These are phyloP conservation scores for Candida nitratophila DNA, from an alignment of 805 yeast genomes.

Conservation along the genomic window DNA sequence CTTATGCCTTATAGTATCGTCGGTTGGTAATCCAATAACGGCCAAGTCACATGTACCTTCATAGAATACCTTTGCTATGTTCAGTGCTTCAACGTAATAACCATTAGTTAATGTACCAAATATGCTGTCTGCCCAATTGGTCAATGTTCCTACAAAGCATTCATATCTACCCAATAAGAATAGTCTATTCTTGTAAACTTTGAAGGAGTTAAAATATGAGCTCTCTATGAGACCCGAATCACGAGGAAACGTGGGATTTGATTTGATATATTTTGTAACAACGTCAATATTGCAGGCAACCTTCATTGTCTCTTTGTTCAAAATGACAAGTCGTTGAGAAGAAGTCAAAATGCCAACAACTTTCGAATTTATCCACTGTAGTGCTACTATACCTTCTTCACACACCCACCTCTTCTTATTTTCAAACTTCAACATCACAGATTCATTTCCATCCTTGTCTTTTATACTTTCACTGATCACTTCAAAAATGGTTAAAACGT, in stretches of 20 bases:
- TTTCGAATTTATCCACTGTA: slow-evolving; percentile 49
- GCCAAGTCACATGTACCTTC: slow-evolving; percentile 41
- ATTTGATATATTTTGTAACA: slow-evolving; percentile 30
- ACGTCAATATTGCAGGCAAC: slow-evolving; percentile 30
- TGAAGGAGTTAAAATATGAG: slow-evolving; percentile 25
- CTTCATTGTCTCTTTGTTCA: slow-evolving; percentile 33
- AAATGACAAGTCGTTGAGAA: slow-evolving; percentile 37
- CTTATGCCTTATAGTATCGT: slow-evolving; percentile 33
- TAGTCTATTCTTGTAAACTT: slow-evolving; percentile 37
- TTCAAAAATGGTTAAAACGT: slow-evolving; percentile 49
- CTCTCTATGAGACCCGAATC: slow-evolving; percentile 7
- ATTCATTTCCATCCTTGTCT: slow-evolving; percentile 17
- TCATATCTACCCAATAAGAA: slow-evolving; percentile 48
- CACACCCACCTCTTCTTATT: slow-evolving; percentile 35
- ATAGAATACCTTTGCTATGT: slow-evolving; percentile 46
- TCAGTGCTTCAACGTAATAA: slow-evolving; percentile 49
- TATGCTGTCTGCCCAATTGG: slow-evolving; percentile 66
- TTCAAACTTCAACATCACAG: slow-evolving; percentile 26
- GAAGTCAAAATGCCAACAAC: slow-evolving; percentile 35
- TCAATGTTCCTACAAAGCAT: slow-evolving; percentile 47
- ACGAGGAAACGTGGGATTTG: background rate
- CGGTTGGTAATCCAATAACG: slow-evolving; percentile 50
- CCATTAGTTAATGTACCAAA: slow-evolving; percentile 39
- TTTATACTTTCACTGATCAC: slow-evolving; percentile 28
- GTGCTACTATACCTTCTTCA: slow-evolving; percentile 41